phyloP scores from a whole-genome alignment of 495 filamentous ascomycete species.

The Penicillium steckii region DNA sequence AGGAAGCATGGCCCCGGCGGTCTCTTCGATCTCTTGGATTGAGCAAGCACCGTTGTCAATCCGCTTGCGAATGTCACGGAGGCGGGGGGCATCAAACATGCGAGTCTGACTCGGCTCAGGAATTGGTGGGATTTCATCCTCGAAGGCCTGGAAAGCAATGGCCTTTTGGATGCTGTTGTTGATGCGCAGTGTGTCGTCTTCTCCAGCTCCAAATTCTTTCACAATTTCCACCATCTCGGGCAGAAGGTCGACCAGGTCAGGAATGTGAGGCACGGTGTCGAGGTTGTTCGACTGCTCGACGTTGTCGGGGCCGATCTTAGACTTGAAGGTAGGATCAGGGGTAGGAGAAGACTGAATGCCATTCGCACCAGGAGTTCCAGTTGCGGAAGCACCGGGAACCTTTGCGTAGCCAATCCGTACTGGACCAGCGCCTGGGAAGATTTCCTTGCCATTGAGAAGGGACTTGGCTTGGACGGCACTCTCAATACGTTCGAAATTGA shows the following conservation, averaged over 20 bases:
- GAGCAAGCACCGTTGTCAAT: slow-evolving; percentile 93
- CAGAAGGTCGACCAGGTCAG: slow-evolving; percentile 71
- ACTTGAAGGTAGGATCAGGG: slow-evolving; percentile 66
- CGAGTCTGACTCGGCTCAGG: slow-evolving; percentile 87
- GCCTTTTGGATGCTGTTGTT: slow-evolving; percentile 69
- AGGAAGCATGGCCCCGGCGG: slow-evolving; percentile 87
- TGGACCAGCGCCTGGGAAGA: slow-evolving; percentile 94
- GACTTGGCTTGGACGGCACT: slow-evolving; percentile 87
- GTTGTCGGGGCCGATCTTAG: slow-evolving; percentile 28
- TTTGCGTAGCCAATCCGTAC: slow-evolving; percentile 97
- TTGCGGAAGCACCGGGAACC: slow-evolving; percentile 78
- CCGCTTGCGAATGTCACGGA: slow-evolving; percentile 93
- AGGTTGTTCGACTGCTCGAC: slow-evolving; percentile 37
- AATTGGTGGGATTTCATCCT: slow-evolving; percentile 84
- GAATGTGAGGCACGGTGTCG: slow-evolving; percentile 61
- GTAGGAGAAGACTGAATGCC: slow-evolving; percentile 88
- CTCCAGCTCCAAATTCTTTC: slow-evolving; percentile 79
- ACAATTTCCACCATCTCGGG: slow-evolving; percentile 85
- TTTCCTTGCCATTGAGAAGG: slow-evolving; percentile 91
- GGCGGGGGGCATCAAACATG: slow-evolving; percentile 90
- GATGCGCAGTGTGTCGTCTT: slow-evolving; percentile 77
- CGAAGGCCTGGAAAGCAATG: slow-evolving; percentile 68
- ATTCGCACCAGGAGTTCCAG: slow-evolving; percentile 79
- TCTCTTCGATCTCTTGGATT: slow-evolving; percentile 84
- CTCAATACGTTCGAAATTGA: slow-evolving; percentile 90